Conservation (phyloP, 2,329 filamentous ascomycete genomes). For the Pseudofabraea citricarpa region DNA sequence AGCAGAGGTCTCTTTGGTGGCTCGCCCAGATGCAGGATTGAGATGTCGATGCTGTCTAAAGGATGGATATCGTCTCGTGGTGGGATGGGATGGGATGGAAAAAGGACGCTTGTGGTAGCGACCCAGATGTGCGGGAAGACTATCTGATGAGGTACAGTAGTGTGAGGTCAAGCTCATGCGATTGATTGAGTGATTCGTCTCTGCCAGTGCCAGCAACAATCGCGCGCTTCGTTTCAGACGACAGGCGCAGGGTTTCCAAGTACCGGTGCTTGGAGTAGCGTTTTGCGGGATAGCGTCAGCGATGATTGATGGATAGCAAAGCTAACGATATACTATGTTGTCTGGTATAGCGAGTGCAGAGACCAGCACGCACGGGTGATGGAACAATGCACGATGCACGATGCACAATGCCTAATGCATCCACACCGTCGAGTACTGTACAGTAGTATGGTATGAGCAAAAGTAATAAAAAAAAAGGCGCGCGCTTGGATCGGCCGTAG, state of each 20-base stretch:
- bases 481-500: slow-evolving; percentile 11
- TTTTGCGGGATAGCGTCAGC: slow-evolving; percentile 3
- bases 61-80: background rate
- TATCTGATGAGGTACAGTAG: slow-evolving; percentile 11
- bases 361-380: background rate
- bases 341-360: background rate
- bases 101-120: slow-evolving; percentile 6
- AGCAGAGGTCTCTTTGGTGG: background rate
- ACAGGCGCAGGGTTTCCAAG: slow-evolving; percentile 1
- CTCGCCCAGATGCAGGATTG: too few relatives aligned
- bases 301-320: background rate
- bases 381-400: background rate
- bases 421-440: background rate
- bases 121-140: slow-evolving; percentile 20
- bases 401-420: background rate
- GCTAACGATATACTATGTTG: background rate
- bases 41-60: background rate
- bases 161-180: background rate
- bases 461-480: slow-evolving; percentile 5
- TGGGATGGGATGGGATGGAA: background rate
- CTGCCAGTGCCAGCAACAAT: too few relatives aligned
- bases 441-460: background rate
- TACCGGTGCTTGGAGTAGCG: background rate
- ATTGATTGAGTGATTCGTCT: too few relatives aligned
- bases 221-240: slow-evolving; percentile 12